Conservation (phyloP, 345 rosid genomes). For the Capsella bursapastoris region DNA sequence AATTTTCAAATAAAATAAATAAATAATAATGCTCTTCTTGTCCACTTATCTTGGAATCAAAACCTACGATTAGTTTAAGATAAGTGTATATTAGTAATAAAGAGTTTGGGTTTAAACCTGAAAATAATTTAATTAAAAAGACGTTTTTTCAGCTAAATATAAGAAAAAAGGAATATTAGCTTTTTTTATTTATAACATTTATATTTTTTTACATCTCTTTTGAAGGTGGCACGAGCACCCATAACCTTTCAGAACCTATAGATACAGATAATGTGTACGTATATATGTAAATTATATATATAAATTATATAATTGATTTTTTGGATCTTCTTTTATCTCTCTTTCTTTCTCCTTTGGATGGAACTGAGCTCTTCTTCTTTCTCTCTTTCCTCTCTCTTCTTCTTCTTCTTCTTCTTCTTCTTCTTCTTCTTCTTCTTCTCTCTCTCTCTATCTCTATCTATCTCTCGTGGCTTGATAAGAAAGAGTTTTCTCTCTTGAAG, state of each 20-base stretch:
- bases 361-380: constrained; percentile 38
- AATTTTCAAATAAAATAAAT: background rate
- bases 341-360: constrained; percentile 12
- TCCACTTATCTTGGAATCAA: constrained; percentile 47
- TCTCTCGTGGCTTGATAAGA: constrained; percentile 31
- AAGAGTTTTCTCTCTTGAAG: constrained; percentile 33
- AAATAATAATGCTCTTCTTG: constrained; percentile 18
- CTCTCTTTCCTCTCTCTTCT: background rate
- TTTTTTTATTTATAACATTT: background rate
- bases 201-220: constrained; percentile 15
- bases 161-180: constrained; percentile 31
- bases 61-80: constrained; percentile 17
- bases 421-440: constrained; percentile 15
- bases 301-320: constrained; percentile 29
- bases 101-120: constrained; percentile 7
- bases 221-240: constrained; percentile 49
- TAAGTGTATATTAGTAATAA: background rate
- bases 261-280: constrained; percentile 6
- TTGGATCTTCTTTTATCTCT: constrained; percentile 42
- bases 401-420: constrained; percentile 32
- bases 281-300: constrained; percentile 30
- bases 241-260: constrained; percentile 39
- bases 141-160: constrained; percentile 15
- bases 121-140: constrained; percentile 23
- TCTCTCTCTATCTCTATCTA: background rate